phyloP scores from a whole-genome alignment of 768 basidiomycete genomes.

The Steccherinum ochraceum region DNA sequence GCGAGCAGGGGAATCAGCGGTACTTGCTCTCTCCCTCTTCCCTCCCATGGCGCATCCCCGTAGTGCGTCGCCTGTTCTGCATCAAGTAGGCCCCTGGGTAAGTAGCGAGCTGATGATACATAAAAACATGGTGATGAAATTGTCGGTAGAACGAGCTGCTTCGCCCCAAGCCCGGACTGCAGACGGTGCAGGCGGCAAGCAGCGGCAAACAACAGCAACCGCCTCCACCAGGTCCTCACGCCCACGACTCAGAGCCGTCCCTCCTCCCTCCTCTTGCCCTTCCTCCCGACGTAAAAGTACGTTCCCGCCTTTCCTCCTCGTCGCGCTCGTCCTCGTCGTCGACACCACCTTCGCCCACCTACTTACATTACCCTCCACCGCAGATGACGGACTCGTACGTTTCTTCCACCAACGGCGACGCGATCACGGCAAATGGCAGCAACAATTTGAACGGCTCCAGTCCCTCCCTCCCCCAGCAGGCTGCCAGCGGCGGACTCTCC shows the following conservation, averaged over 20 bases:
- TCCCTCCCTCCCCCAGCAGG: conserved; percentile 41
- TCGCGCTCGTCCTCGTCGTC: conserved; percentile 21
- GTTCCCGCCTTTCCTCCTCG: conserved; percentile 30
- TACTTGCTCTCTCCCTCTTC: background rate
- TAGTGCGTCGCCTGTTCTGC: background rate
- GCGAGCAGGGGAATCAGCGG: background rate
- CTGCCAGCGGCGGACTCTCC: conserved; percentile 23
- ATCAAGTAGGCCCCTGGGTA: background rate
- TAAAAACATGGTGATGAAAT: background rate
- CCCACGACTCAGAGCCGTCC: conserved; percentile 19
- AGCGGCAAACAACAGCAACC: conserved; percentile 27
- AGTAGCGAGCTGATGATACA: background rate
- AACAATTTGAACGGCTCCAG: conserved; percentile 56
- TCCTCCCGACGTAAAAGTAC: conserved; percentile 35
- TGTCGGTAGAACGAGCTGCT: conserved; percentile 23
- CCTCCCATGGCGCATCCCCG: background rate
- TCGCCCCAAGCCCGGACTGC: conserved; percentile 40
- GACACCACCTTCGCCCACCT: conserved; percentile 12
- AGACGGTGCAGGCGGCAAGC: conserved; percentile 22
- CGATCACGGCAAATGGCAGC: conserved; percentile 52
- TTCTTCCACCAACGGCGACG: conserved; percentile 61
- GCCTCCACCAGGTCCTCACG: conserved; percentile 8
- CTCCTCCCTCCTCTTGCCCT: conserved; percentile 37
- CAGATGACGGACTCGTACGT: conserved; percentile 75
- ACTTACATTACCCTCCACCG: conserved; percentile 10